phyloP scores from a whole-genome alignment of 2,329 filamentous ascomycete species.

The Ceratocystis papillata region DNA sequence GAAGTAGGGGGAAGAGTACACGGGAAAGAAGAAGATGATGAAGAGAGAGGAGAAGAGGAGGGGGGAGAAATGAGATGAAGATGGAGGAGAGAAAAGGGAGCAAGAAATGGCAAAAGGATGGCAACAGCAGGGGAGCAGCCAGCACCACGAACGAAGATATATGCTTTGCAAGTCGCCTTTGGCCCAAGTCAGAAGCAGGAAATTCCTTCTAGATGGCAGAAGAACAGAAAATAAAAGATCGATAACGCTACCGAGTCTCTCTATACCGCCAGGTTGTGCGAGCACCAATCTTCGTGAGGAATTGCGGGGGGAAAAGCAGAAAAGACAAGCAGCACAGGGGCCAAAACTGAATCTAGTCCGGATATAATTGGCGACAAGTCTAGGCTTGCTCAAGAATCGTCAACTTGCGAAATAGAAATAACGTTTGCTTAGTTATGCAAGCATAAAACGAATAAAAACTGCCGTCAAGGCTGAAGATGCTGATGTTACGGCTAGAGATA shows the following conservation, averaged over 20 bases:
- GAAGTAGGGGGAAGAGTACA: neutral
- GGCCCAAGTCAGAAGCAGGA: no score
- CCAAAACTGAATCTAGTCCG: neutral
- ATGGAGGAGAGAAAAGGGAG: slow-evolving; percentile 16
- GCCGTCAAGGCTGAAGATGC: neutral
- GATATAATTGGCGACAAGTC: neutral
- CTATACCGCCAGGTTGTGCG: neutral
- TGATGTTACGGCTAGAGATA: neutral
- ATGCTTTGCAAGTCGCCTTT: no score
- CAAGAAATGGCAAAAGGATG: neutral
- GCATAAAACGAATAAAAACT: neutral
- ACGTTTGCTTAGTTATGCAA: neutral
- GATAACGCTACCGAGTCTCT: no score
- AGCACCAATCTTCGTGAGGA: no score
- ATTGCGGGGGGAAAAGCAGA: neutral
- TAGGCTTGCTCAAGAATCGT: neutral
- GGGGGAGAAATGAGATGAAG: slow-evolving; percentile 6
- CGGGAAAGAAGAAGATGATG: neutral
- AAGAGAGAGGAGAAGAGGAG: slow-evolving; percentile 9
- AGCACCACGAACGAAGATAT: no score
- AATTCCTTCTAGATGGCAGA: no score
- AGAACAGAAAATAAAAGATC: no score
- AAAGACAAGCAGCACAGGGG: neutral
- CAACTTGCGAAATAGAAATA: neutral
- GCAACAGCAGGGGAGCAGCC: no score